Evolutionary conservation across 495 filamentous ascomycete species (phyloP).

Genomic region (Cercophora sp.): DNA sequence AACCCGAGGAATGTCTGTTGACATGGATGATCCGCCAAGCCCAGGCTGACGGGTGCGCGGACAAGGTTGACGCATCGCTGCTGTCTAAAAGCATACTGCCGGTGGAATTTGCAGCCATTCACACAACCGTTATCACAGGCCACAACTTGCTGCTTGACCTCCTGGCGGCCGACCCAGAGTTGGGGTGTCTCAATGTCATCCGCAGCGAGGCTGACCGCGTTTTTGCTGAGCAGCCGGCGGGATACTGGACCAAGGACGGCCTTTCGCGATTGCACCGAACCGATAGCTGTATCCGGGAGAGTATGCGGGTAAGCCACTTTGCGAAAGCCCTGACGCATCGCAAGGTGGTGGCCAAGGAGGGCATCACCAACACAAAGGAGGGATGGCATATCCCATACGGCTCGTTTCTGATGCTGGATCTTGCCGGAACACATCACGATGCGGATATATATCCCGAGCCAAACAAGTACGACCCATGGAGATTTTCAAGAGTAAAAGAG

Average conservation of each 20-base stretch:
- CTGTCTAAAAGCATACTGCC: slow-evolving; percentile 35
- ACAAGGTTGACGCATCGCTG: slow-evolving; percentile 19
- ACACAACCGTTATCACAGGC: slow-evolving; percentile 44
- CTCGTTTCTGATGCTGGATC: slow-evolving; percentile 27
- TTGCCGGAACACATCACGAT: slow-evolving; percentile 30
- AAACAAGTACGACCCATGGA: slow-evolving; percentile 28
- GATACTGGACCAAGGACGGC: slow-evolving; percentile 38
- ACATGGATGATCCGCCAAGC: slow-evolving; percentile 37
- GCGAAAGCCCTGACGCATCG: slow-evolving; percentile 29
- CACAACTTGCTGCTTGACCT: slow-evolving; percentile 43
- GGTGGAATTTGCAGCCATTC: slow-evolving; percentile 44
- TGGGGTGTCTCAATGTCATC: slow-evolving; percentile 26
- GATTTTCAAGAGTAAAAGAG: slow-evolving; percentile 29
- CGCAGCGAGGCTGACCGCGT: slow-evolving; percentile 34
- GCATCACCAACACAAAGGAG: slow-evolving; percentile 29
- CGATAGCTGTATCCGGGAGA: slow-evolving; percentile 36
- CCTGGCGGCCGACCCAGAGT: slow-evolving; percentile 30
- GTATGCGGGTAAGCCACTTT: slow-evolving; percentile 31
- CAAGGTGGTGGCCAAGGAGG: slow-evolving; percentile 31
- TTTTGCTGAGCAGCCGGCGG: slow-evolving; percentile 23
- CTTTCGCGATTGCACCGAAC: slow-evolving; percentile 28
- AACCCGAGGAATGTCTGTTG: slow-evolving; percentile 31
- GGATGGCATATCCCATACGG: slow-evolving; percentile 34
- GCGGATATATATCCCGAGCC: slow-evolving; percentile 30
- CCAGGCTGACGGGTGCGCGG: slow-evolving; percentile 18